A percentile compares a stretch with the other conserved stretches of the same genome.
Evolutionary conservation across 2,329 filamentous ascomycete genomes (phyloP).

Genomic region (Talaromyces sp.): DNA sequence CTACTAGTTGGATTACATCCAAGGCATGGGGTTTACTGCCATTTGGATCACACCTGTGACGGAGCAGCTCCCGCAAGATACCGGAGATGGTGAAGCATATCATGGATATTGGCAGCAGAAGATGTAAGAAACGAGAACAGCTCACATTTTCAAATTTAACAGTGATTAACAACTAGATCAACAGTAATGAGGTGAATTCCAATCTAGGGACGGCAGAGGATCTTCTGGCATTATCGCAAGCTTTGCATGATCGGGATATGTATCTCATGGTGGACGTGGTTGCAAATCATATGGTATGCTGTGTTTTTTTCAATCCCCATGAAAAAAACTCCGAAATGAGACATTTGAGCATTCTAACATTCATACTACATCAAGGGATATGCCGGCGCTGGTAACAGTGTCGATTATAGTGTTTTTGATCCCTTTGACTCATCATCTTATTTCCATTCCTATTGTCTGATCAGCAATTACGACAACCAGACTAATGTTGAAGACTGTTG

Average conservation of each 20-base stretch:
- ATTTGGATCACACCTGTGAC: constrained; percentile 55
- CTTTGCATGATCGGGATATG: constrained; percentile 60
- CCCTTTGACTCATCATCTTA: constrained; percentile 61
- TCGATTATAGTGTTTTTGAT: constrained; percentile 57
- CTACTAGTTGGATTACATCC: constrained; percentile 52
- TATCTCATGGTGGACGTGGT: constrained; percentile 66
- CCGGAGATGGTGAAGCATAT: constrained; percentile 47
- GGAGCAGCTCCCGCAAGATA: constrained; percentile 37
- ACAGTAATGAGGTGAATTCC: constrained; percentile 55
- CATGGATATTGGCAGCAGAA: constrained; percentile 57
- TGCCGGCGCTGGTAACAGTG: constrained; percentile 47
- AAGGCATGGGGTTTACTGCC: constrained; percentile 52
- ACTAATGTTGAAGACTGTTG: constrained; percentile 53
- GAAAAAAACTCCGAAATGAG: background rate
- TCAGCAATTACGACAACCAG: constrained; percentile 57
- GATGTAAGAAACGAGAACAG: constrained; percentile 42
- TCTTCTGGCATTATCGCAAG: constrained; percentile 58
- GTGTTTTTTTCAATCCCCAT: too few relatives aligned
- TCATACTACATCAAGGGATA: constrained; percentile 39
- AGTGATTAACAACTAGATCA: background rate
- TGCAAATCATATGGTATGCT: constrained; percentile 23
- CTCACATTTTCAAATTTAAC: background rate
- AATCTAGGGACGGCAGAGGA: constrained; percentile 64
- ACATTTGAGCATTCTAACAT: too few relatives aligned
- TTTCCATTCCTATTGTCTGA: constrained; percentile 63